phyloP scores from a whole-genome alignment of 2,329 filamentous ascomycete genomes.

The Aspergillus pseudotamarii region DNA sequence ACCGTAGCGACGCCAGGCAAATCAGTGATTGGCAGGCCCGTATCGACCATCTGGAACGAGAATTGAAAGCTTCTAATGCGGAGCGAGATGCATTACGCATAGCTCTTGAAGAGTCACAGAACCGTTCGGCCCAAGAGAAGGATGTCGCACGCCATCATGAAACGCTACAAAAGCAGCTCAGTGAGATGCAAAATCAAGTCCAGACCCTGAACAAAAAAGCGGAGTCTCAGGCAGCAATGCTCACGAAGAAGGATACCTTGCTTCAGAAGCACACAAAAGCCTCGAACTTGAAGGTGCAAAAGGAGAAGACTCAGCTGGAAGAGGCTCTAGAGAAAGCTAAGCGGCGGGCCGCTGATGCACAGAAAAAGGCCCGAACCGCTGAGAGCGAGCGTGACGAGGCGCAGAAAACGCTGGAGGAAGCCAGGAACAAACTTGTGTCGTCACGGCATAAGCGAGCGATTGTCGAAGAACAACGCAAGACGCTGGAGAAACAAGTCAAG shows the following conservation, averaged over 20 bases:
- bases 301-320: background rate
- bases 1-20: background rate
- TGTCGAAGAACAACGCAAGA: background rate
- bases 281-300: background rate
- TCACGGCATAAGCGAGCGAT: background rate
- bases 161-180: background rate
- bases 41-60: background rate
- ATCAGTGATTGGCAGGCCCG: background rate
- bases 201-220: background rate
- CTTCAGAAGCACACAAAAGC: background rate
- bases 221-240: background rate
- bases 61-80: background rate
- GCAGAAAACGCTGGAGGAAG: background rate
- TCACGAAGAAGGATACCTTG: background rate
- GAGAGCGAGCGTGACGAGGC: background rate
- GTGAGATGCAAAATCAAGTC: background rate
- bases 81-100: slow-evolving; percentile 1
- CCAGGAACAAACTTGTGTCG: background rate
- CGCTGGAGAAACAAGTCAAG: slow-evolving; percentile 1
- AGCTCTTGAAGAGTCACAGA: background rate
- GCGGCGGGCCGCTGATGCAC: background rate
- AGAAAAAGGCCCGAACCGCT: background rate
- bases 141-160: background rate
- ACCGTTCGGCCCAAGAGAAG: background rate
- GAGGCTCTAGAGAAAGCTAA: background rate